phyloP scores from a whole-genome alignment of 2,329 filamentous ascomycete genomes.

The Zopfia rhizophila region DNA sequence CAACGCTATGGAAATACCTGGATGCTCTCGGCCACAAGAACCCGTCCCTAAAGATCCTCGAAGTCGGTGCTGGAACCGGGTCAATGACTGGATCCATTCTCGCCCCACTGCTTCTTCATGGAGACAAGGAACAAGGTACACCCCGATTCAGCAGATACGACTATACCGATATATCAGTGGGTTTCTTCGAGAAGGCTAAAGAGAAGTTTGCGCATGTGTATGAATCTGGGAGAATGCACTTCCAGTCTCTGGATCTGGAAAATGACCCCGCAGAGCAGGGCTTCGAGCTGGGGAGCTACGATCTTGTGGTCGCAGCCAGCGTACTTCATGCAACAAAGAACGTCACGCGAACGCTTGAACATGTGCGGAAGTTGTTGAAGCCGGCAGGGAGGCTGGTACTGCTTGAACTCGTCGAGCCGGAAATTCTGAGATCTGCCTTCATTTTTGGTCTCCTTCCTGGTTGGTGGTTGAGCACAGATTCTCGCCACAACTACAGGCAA shows the following conservation, averaged over 20 bases:
- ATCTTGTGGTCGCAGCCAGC: conserved; percentile 27
- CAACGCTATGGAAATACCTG: conserved; percentile 20
- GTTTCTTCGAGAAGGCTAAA: conserved; percentile 17
- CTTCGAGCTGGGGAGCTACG: conserved; percentile 21
- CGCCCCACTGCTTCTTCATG: neutral
- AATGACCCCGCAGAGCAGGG: conserved; percentile 17
- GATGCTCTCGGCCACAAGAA: conserved; percentile 51
- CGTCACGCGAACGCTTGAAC: conserved; percentile 7
- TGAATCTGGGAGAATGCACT: conserved; percentile 8
- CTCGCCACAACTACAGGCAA: conserved; percentile 36
- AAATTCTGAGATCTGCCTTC: conserved; percentile 9
- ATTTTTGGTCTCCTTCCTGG: conserved; percentile 49
- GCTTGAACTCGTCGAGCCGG: conserved; percentile 45
- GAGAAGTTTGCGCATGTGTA: conserved; percentile 13
- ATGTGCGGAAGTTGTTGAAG: conserved; percentile 14
- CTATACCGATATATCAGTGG: conserved; percentile 32
- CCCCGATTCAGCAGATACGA: conserved; percentile 17
- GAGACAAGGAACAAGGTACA: neutral
- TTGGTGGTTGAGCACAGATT: conserved; percentile 45
- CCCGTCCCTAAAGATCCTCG: conserved; percentile 24
- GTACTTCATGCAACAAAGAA: conserved; percentile 25
- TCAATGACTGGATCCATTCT: conserved; percentile 7
- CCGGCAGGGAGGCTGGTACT: conserved; percentile 57
- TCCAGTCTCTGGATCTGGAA: conserved; percentile 9
- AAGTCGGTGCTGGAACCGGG: conserved; percentile 26